phyloP scores from a whole-genome alignment of 768 basidiomycete genomes.

The Trametes punicea region DNA sequence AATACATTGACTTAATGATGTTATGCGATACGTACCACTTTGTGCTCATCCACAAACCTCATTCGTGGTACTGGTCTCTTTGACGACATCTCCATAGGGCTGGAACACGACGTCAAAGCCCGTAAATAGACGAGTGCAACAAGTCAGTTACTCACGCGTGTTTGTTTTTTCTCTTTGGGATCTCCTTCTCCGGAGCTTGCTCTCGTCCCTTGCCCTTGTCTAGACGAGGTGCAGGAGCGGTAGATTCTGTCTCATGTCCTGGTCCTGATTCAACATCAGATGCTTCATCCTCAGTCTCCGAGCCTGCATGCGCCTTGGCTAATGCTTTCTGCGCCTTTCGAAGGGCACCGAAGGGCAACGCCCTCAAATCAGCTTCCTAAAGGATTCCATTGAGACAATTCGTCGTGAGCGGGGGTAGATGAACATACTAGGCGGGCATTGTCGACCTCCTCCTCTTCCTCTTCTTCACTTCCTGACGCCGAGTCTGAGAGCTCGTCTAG shows the following conservation, averaged over 20 bases:
- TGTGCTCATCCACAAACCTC: conserved; percentile 65
- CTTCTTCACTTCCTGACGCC: conserved; percentile 3
- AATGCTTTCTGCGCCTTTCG: conserved; percentile 27
- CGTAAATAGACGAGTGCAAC: not conserved
- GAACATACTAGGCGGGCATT: conserved; percentile 13
- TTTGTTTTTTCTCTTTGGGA: conserved; percentile 67
- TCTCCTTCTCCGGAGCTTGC: conserved; percentile 42
- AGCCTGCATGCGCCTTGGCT: conserved; percentile 9
- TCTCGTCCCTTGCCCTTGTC: conserved; percentile 33
- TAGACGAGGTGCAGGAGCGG: not conserved
- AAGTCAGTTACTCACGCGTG: conserved; percentile 69
- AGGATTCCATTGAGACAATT: too few relatives aligned
- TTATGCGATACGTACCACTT: conserved; percentile 45
- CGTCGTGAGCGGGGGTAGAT: not conserved
- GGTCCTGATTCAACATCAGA: conserved; percentile 21
- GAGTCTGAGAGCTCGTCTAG: conserved; percentile 24
- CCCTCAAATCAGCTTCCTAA: conserved; percentile 21
- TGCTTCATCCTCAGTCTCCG: conserved; percentile 20
- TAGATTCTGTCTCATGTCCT: conserved; percentile 18
- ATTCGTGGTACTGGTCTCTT: conserved; percentile 80
- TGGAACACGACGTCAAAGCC: conserved; percentile 28
- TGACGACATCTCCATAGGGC: conserved; percentile 79
- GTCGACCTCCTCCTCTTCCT: conserved; percentile 12
- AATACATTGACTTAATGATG: not conserved
- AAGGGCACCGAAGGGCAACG: conserved; percentile 28